Percentiles rank a stretch among this genome's conserved stretches.
Conservation (phyloP, 2,329 filamentous ascomycete genomes). For the Trichoderma breve region DNA sequence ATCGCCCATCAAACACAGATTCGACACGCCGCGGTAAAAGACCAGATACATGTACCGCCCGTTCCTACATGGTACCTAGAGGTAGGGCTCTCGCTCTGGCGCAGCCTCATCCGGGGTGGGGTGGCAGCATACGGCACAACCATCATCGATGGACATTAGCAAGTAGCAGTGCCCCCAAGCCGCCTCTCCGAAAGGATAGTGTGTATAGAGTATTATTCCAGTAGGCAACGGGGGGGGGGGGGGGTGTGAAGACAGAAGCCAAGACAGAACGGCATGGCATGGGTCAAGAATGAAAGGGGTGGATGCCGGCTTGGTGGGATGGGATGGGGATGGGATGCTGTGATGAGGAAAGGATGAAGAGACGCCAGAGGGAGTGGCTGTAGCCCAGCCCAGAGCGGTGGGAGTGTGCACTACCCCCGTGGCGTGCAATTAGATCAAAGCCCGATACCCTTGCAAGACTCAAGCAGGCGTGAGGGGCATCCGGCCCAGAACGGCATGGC, state of each 20-base stretch:
- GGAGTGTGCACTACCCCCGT: background rate
- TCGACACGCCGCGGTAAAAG: conserved; percentile 15
- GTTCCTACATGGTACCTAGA: conserved; percentile 5
- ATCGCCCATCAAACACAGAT: conserved; percentile 21
- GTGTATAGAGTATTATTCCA: background rate
- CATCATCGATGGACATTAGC: background rate
- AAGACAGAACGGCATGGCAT: background rate
- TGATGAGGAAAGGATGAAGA: background rate
- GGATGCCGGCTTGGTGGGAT: conserved; percentile 13
- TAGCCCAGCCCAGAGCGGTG: background rate
- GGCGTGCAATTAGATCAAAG: conserved; percentile 10
- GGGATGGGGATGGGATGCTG: background rate
- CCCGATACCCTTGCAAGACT: conserved; percentile 19
- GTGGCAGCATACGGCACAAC: background rate
- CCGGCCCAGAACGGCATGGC: background rate
- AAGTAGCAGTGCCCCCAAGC: background rate
- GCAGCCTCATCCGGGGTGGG: conserved; percentile 26
- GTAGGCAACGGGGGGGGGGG: too few relatives aligned
- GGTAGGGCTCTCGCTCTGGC: conserved; percentile 8
- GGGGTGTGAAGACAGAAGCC: too few relatives aligned
- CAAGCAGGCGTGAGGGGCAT: background rate
- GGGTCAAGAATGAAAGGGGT: conserved; percentile 1
- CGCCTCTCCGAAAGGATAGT: background rate
- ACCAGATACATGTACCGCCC: conserved; percentile 3
- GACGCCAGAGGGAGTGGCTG: background rate